phyloP scores from a whole-genome alignment of 805 yeast genomes.

The Yamadazyma paraphyllophila region DNA sequence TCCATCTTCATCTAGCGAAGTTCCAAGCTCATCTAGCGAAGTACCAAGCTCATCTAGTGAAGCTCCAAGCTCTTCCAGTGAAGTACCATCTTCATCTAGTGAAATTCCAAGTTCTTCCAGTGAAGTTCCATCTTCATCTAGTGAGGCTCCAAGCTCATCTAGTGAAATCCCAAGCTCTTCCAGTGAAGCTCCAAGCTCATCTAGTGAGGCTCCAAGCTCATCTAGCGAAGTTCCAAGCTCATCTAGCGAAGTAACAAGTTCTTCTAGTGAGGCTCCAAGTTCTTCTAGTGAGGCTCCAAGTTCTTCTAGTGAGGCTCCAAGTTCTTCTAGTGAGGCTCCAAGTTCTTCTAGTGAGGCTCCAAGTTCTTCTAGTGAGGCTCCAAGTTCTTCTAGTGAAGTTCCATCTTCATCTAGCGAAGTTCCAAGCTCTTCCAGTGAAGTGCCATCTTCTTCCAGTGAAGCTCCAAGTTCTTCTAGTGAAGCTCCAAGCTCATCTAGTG shows the following conservation, averaged over 20 bases:
- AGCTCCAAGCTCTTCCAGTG: neutral
- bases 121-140: neutral
- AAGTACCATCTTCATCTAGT: neutral
- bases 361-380: neutral
- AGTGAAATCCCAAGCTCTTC: neutral
- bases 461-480: neutral
- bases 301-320: conserved; percentile 16
- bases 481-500: neutral
- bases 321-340: neutral
- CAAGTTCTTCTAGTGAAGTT: neutral
- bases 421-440: neutral
- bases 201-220: neutral
- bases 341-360: neutral
- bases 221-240: neutral
- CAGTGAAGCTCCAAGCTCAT: neutral
- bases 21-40: neutral
- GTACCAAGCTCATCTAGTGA: neutral
- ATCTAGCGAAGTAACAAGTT: neutral
- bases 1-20: neutral
- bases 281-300: conserved; percentile 1
- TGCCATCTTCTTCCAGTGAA: neutral
- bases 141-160: neutral
- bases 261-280: neutral
- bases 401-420: neutral
- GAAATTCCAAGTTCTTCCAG: neutral